Base-by-base conservation (phyloP, 257 asterid genomes). In the Salvia splendens region DNA sequence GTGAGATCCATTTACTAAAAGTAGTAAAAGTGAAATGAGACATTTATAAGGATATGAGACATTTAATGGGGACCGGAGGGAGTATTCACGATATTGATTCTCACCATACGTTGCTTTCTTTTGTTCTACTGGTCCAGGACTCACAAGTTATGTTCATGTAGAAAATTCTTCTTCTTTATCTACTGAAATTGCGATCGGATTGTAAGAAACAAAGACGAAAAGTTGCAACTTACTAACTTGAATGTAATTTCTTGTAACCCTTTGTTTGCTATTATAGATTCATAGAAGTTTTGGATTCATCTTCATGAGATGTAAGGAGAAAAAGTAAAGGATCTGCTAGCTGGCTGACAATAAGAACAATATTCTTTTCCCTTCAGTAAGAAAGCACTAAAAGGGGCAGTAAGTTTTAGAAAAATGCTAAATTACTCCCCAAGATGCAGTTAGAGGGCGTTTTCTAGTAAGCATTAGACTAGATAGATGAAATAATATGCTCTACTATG, bases 381-480 rank as follows among this genome's bases (percentile, higher is more conserved):
- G 30, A 24, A 24, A 24, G 30, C 30, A 24, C 30, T 24, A 24
- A 24, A 20, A 35, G 50, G 5, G 28, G 53, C 12, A 38, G 20
- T 66, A 36, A 51, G 51, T 53, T 16, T 17, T 16, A 66, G 52
- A n/a, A 59, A 16, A 38, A 17, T 14, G 65, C 50, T 59, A 40
- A 17, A 41, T 38, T 32, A 32, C 12, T 36, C 30, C 63, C 43
- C 12, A 8, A n/a, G 61, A 36, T 17, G 61, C 51, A 50, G 45
- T 35, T 35, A 35, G 40, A 6, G 7, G 7, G 40, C 7, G 40
- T 35, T 35, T 24, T 24, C 30, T 24, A 24, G 30, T 0, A 24
- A 24, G 30, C 3, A 24, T 20, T 20, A 20, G 2, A 2, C 30
- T 24, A 24, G 30, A 24, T 24, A 24, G 30, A 24, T 24, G 30